phyloP scores from a whole-genome alignment of 1,139 yeast species.

The Candida smagusa region DNA sequence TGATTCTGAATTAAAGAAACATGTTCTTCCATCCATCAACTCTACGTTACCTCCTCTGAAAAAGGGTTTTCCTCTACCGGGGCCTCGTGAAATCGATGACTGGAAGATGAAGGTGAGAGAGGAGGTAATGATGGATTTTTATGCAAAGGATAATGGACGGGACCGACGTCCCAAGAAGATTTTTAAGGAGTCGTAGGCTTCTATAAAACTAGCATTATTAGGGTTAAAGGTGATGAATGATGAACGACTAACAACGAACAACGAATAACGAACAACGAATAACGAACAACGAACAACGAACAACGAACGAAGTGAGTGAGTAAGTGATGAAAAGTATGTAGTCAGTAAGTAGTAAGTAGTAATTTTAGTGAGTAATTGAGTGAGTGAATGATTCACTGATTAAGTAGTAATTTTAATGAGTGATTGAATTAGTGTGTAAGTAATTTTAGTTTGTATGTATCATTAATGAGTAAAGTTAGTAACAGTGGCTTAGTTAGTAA shows the following conservation, averaged over 20 bases:
- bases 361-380: background rate
- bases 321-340: too few relatives aligned
- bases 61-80: slow-evolving; percentile 7
- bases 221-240: too few relatives aligned
- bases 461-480: too few relatives aligned
- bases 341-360: too few relatives aligned
- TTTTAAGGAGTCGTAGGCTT: background rate
- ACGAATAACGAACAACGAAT: too few relatives aligned
- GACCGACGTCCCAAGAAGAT: background rate
- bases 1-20: slow-evolving; percentile 4
- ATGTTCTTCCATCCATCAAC: slow-evolving; percentile 10
- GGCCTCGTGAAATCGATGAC: slow-evolving; percentile 9
- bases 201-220: too few relatives aligned
- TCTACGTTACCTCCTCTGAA: slow-evolving; percentile 3
- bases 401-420: too few relatives aligned
- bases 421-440: too few relatives aligned
- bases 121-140: background rate
- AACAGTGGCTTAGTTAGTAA: too few relatives aligned
- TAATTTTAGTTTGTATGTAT: too few relatives aligned
- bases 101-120: slow-evolving; percentile 4
- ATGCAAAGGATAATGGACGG: background rate
- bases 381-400: background rate
- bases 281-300: too few relatives aligned
- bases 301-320: background rate
- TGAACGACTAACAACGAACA: too few relatives aligned